Conservation (phyloP, 2,329 filamentous ascomycete genomes). For the Akanthomyces uredinophilus region DNA sequence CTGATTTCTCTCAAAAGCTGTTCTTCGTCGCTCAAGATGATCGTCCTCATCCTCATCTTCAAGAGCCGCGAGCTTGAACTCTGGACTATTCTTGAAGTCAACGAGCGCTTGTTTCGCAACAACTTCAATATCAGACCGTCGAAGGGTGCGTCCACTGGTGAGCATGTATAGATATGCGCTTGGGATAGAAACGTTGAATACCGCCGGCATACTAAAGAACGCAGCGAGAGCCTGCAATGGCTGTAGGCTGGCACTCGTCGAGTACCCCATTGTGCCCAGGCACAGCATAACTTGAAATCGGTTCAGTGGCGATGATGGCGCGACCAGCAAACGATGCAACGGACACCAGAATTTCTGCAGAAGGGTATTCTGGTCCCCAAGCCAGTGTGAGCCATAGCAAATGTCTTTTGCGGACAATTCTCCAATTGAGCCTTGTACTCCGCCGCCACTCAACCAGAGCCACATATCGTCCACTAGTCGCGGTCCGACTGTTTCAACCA, state of each 20-base stretch:
- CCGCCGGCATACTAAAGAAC: not conserved
- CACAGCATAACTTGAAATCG: constrained; percentile 4
- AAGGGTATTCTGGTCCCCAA: not conserved
- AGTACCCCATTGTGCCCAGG: not conserved
- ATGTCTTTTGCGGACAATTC: not conserved
- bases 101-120: not conserved
- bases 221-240: not conserved
- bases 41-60: not conserved
- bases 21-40: not conserved
- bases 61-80: not conserved
- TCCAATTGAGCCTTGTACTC: not conserved
- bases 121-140: not conserved
- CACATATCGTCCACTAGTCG: not conserved
- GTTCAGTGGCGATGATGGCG: not conserved
- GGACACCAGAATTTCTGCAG: not conserved
- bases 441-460: not conserved
- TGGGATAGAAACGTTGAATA: not conserved
- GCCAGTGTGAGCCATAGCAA: constrained; percentile 1
- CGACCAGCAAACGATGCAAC: not conserved
- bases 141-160: not conserved
- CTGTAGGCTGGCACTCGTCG: not conserved
- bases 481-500: not conserved
- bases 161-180: not conserved
- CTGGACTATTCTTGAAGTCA: not conserved
- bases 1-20: not conserved